Evolutionary conservation across 225 moss, liverwort and hornwort species (phyloP).

Genomic region (Polytrichum formosum): DNA sequence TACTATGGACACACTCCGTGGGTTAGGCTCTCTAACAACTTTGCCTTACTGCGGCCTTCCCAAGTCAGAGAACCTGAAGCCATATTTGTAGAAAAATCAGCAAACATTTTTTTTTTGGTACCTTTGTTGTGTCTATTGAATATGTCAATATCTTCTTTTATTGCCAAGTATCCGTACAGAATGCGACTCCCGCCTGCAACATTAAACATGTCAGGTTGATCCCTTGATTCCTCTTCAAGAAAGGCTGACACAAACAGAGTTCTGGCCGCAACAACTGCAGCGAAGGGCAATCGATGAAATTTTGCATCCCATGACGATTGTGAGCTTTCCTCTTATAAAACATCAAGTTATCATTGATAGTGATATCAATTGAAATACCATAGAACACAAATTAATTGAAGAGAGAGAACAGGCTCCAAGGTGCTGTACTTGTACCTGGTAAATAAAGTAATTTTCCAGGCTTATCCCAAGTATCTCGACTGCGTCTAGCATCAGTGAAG

Average conservation of each 20-base stretch:
- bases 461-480: conserved; percentile 50
- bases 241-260: too few species aligned
- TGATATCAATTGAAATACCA: too few species aligned
- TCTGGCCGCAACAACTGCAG: too few species aligned
- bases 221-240: too few species aligned
- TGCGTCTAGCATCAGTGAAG: conserved; percentile 49
- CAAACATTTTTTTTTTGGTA: neutral
- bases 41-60: neutral
- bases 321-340: too few species aligned
- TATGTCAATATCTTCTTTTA: conserved; percentile 38
- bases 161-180: conserved; percentile 57
- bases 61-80: neutral
- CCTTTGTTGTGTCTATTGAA: conserved; percentile 64
- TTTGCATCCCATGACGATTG: too few species aligned
- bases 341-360: too few species aligned
- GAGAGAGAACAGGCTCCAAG: neutral
- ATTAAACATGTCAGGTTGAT: too few species aligned
- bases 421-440: conserved; percentile 16
- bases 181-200: conserved; percentile 36
- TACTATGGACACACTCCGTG: too few species aligned
- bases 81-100: neutral
- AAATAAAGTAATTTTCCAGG: conserved; percentile 45
- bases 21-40: too few species aligned
- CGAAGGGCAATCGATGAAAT: too few species aligned
- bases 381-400: neutral